Evolutionary conservation across 495 filamentous ascomycete genomes (phyloP).

Genomic region (Podospora pseudoanserina): DNA sequence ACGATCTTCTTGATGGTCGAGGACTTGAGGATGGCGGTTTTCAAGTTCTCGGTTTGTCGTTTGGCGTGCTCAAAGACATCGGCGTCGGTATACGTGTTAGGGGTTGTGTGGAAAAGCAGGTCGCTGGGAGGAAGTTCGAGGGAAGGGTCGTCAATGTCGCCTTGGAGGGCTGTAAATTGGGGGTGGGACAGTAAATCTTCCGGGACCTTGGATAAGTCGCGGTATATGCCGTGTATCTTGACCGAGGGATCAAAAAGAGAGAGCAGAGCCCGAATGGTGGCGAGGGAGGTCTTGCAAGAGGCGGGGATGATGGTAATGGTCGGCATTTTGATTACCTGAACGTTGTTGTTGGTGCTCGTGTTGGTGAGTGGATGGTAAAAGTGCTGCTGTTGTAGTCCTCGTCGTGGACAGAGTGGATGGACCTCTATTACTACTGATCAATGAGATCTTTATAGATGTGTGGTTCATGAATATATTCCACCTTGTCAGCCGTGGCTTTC

Average conservation of each 20-base stretch:
- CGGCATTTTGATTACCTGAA: constrained; percentile 12
- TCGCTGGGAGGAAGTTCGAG: constrained; percentile 21
- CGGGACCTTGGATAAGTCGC: constrained; percentile 22
- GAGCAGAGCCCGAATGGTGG: constrained; percentile 27
- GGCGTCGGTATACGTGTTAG: constrained; percentile 15
- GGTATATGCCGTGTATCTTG: constrained; percentile 19
- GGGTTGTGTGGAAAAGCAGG: constrained; percentile 24
- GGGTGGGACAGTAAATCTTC: constrained; percentile 21
- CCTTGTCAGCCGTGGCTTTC: too few relatives aligned
- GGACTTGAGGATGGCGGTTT: constrained; percentile 20
- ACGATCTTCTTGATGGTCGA: constrained; percentile 24
- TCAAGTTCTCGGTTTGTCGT: constrained; percentile 22
- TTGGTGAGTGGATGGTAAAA: neutral
- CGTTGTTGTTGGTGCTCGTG: neutral
- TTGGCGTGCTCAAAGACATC: constrained; percentile 18
- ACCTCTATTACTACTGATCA: too few relatives aligned
- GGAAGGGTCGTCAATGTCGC: constrained; percentile 22
- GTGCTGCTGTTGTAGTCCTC: neutral
- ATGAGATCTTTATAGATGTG: too few relatives aligned
- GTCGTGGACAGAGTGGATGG: too few relatives aligned
- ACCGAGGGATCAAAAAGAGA: constrained; percentile 17
- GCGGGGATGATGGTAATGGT: constrained; percentile 26
- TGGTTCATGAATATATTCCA: too few relatives aligned
- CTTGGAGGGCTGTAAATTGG: constrained; percentile 24
- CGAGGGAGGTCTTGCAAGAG: constrained; percentile 21